phyloP scores from a whole-genome alignment of 192 early-diverging fungal species.

The Coemansia brasiliensis region DNA sequence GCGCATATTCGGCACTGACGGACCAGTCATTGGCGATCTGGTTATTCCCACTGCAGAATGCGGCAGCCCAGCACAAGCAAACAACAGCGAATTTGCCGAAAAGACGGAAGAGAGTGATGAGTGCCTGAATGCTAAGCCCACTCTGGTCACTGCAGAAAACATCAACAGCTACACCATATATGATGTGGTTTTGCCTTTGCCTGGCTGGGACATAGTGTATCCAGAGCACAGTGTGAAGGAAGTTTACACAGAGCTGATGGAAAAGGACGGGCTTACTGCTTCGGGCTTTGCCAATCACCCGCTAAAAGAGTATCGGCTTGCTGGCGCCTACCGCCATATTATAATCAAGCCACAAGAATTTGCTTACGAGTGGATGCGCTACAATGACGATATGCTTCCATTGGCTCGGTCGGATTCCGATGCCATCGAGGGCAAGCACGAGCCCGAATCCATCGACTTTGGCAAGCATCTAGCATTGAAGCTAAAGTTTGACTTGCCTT shows the following conservation, averaged over 20 bases:
- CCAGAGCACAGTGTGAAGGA: conserved; percentile 71
- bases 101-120: conserved; percentile 13
- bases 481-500: conserved; percentile 72
- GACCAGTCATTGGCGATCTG: conserved; percentile 82
- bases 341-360: conserved; percentile 63
- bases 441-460: conserved; percentile 44
- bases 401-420: conserved; percentile 68
- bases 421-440: conserved; percentile 53
- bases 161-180: conserved; percentile 69
- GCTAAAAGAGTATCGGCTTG: conserved; percentile 62
- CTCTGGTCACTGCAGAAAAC: conserved; percentile 69
- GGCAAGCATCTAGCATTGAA: conserved; percentile 74
- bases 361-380: conserved; percentile 63
- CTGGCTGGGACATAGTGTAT: conserved; percentile 76
- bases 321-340: conserved; percentile 68
- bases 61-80: neutral
- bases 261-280: conserved; percentile 70
- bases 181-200: conserved; percentile 92
- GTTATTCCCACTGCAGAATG: conserved; percentile 54
- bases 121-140: conserved; percentile 33
- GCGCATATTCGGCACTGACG: conserved; percentile 60
- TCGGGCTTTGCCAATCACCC: conserved; percentile 60
- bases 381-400: conserved; percentile 61
- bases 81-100: conserved; percentile 28
- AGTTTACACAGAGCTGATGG: conserved; percentile 72